These are phyloP conservation scores for Euphrasia confusa DNA, from an alignment of 257 asterid genomes.

Conservation along the genomic window DNA sequence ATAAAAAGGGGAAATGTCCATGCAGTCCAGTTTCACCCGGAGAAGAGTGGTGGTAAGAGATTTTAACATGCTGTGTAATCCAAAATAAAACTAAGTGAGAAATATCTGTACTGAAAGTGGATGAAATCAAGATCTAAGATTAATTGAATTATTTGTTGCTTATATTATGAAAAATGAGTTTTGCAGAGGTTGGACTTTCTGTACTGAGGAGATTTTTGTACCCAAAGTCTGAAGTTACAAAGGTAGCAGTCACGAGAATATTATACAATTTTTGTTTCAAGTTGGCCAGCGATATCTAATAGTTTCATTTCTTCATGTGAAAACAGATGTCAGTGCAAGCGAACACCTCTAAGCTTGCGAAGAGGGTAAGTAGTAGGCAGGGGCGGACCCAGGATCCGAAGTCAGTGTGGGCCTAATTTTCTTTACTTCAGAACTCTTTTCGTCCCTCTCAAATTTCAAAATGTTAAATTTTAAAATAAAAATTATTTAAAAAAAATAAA, in stretches of 20 bases:
- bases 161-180: slow-evolving; percentile 20
- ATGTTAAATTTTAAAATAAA: too few species aligned
- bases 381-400: too few species aligned
- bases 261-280: slow-evolving; percentile 5
- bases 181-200: slow-evolving; percentile 89
- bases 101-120: not conserved
- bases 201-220: slow-evolving; percentile 70
- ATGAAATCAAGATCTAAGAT: not conserved
- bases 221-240: slow-evolving; percentile 45
- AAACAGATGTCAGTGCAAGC: slow-evolving; percentile 72
- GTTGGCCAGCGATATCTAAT: slow-evolving; percentile 35
- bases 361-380: slow-evolving; percentile 59
- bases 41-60: slow-evolving; percentile 88
- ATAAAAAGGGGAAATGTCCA: slow-evolving; percentile 82
- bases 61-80: slow-evolving; percentile 6
- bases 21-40: slow-evolving; percentile 98
- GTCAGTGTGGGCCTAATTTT: too few species aligned
- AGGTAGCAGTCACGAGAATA: slow-evolving; percentile 46
- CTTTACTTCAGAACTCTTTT: too few species aligned
- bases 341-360: slow-evolving; percentile 83
- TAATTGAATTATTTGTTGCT: slow-evolving; percentile 11
- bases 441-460: too few species aligned
- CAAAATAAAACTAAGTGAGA: slow-evolving; percentile 2
- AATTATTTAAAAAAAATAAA: too few species aligned
- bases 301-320: slow-evolving; percentile 41